Base-by-base conservation (phyloP, 2,329 filamentous ascomycete genomes). In the Diatrype stigma region DNA sequence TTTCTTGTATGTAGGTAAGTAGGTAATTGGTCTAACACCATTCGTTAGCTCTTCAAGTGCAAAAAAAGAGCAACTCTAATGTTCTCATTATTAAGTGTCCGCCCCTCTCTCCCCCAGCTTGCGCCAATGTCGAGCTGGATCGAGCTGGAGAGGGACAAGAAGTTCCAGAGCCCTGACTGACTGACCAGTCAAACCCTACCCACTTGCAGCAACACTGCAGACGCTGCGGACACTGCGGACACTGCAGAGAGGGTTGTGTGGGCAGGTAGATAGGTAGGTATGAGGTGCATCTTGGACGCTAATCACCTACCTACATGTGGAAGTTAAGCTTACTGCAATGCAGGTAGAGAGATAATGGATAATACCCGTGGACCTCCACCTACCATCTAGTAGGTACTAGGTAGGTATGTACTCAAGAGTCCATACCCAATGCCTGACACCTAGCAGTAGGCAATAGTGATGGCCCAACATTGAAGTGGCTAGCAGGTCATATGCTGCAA, bases 401-500 rank as follows among this genome's bases (percentile, higher is more conserved):
- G n/a, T n/a, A n/a, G n/a, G n/a, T n/a, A n/a, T n/a, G n/a, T n/a
- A n/a, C n/a, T n/a, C n/a, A n/a, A n/a, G n/a, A n/a, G n/a, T n/a
- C n/a, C n/a, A n/a, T n/a, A n/a, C n/a, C n/a, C n/a, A n/a, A n/a
- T n/a, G n/a, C n/a, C n/a, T n/a, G n/a, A n/a, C n/a, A n/a, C n/a
- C n/a, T n/a, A n/a, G n/a, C n/a, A n/a, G n/a, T n/a, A n/a, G n/a
- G n/a, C n/a, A n/a, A n/a, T n/a, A n/a, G n/a, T n/a, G n/a, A n/a
- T n/a, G n/a, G n/a, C n/a, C n/a, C n/a, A n/a, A n/a, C n/a, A n/a
- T n/a, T n/a, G n/a, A n/a, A n/a, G n/a, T 19, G 11, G 17, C 6
- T 45, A 16, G n/a, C 16, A 35, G 62, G 61, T 64, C 62, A 65
- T 63, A 59, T 63, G 62, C 56, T 60, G 59, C 52, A 56, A 40